Percentiles rank a stretch among this genome's conserved stretches.
These are phyloP conservation scores for Fagopyrum esculentum DNA, from an alignment of 148 eudicot species.

Conservation along the genomic window DNA sequence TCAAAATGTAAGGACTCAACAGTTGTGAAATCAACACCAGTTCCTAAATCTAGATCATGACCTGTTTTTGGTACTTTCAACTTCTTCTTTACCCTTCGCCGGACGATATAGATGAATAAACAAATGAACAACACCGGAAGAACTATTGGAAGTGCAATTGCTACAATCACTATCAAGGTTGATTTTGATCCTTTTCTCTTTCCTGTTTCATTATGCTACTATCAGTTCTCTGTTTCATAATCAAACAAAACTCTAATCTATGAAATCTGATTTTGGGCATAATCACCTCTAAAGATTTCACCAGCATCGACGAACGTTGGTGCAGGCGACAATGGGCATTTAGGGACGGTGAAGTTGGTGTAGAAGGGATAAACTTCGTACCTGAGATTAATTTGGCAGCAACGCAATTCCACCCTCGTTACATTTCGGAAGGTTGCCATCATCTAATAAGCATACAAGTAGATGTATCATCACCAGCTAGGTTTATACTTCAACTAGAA, in stretches of 20 bases:
- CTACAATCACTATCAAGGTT: background rate
- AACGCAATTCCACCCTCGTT: constrained; percentile 1
- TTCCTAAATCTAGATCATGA: background rate
- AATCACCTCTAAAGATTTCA: background rate
- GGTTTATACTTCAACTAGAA: background rate
- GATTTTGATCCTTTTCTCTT: constrained; percentile 2
- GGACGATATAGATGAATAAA: background rate
- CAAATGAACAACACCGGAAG: background rate
- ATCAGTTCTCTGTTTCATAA: too few species aligned
- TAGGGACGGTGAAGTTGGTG: background rate
- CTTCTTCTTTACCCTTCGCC: background rate
- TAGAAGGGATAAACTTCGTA: constrained; percentile 12
- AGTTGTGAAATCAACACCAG: constrained; percentile 18
- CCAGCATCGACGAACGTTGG: background rate
- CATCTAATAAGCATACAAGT: background rate
- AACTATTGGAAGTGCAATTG: background rate
- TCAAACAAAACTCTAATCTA: background rate
- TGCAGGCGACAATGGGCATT: background rate
- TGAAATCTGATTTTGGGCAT: background rate
- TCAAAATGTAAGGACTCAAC: constrained; percentile 33
- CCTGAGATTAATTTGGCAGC: constrained; percentile 12
- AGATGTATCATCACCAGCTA: too few species aligned
- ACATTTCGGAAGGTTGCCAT: background rate
- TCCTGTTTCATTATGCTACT: background rate
- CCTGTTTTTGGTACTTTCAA: background rate